Evolutionary conservation across 495 filamentous ascomycete species (phyloP).

Genomic region (Hyphodiscus hymeniophilus): DNA sequence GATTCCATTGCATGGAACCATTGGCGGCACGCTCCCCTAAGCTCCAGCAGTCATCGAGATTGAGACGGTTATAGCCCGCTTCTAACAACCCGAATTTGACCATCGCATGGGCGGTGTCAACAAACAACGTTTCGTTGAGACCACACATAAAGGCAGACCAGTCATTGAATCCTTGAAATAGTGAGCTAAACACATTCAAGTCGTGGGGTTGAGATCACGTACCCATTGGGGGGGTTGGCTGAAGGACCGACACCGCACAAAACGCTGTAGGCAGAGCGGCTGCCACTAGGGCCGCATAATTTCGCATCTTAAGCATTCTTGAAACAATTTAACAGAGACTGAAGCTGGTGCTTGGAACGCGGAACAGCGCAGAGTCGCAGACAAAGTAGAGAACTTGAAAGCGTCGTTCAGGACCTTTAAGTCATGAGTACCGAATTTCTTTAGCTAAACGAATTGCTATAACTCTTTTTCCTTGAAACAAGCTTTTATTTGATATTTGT

Average conservation of each 20-base stretch:
- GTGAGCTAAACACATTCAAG: too few species aligned
- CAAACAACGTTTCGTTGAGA: conserved; percentile 33
- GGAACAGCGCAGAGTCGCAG: not conserved
- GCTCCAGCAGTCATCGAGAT: conserved; percentile 54
- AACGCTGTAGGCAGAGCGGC: not conserved
- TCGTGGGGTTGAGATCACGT: too few species aligned
- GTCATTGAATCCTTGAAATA: conserved; percentile 29
- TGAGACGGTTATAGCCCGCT: conserved; percentile 48
- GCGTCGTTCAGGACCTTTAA: not conserved
- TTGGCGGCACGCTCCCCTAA: conserved; percentile 25
- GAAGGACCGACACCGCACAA: conserved; percentile 1
- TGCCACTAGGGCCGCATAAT: not conserved
- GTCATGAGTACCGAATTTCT: too few species aligned
- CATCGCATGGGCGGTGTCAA: conserved; percentile 39
- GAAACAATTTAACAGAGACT: not conserved
- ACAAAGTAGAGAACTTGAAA: not conserved
- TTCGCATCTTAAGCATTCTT: not conserved
- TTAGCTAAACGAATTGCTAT: too few species aligned
- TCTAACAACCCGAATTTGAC: conserved; percentile 41
- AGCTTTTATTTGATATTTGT: too few species aligned
- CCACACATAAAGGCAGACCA: conserved; percentile 41
- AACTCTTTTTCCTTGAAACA: too few species aligned
- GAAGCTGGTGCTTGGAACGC: not conserved
- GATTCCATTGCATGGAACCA: conserved; percentile 16
- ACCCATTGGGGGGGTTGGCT: conserved; percentile 16